These are phyloP conservation scores for Xylaria scruposa DNA, from an alignment of 495 filamentous ascomycete genomes.

Conservation along the genomic window DNA sequence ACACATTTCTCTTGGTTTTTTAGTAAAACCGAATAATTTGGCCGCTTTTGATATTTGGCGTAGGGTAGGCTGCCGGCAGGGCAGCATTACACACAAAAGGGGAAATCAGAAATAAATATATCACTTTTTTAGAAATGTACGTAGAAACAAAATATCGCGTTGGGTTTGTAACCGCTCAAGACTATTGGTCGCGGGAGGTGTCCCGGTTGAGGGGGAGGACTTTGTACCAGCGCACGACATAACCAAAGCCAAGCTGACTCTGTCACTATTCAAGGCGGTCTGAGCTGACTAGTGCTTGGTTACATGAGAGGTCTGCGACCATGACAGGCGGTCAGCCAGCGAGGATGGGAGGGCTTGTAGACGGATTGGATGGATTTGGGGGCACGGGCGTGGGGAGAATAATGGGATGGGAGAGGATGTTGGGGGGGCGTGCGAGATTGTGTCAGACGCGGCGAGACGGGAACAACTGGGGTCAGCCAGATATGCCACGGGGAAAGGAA, in stretches of 20 bases:
- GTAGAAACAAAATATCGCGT: conserved; percentile 13
- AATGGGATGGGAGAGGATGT: conserved; percentile 7
- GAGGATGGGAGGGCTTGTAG: conserved; percentile 22
- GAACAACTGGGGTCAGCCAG: conserved; percentile 28
- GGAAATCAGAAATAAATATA: conserved; percentile 13
- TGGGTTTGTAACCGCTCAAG: conserved; percentile 15
- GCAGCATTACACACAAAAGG: conserved; percentile 7
- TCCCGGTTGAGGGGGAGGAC: conserved; percentile 19
- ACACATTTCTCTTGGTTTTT: background rate
- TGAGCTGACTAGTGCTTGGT: conserved; percentile 33
- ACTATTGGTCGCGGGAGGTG: conserved; percentile 23
- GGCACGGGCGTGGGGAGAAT: conserved; percentile 27
- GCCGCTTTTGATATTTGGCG: conserved; percentile 7
- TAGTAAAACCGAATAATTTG: background rate
- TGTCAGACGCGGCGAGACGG: conserved; percentile 40
- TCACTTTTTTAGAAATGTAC: background rate
- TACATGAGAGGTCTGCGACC: conserved; percentile 35
- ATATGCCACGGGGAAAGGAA: conserved; percentile 25
- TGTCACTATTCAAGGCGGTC: conserved; percentile 30
- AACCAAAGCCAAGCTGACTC: conserved; percentile 30
- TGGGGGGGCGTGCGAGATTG: conserved; percentile 22
- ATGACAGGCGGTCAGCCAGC: conserved; percentile 44
- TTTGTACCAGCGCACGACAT: background rate
- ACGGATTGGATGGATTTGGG: conserved; percentile 33
- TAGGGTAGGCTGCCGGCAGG: background rate